These are phyloP conservation scores for Marasmius fiardii DNA, from an alignment of 1,284 basidiomycete species.

Conservation along the genomic window DNA sequence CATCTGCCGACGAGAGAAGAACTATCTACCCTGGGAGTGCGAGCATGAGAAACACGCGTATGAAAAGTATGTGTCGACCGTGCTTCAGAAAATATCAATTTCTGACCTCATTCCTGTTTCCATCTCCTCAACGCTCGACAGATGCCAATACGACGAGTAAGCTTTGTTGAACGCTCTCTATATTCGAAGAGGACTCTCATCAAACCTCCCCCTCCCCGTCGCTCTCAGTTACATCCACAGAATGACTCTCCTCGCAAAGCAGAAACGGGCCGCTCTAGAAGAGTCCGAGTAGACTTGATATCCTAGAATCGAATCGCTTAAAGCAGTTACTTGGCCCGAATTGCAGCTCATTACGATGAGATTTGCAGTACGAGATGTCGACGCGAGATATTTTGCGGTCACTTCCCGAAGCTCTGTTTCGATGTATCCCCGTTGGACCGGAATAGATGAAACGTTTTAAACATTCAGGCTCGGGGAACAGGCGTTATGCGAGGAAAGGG, in stretches of 20 bases:
- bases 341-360: neutral
- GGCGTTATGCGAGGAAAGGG: no score
- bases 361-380: neutral
- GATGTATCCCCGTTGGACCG: no score
- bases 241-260: conserved; percentile 77
- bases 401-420: neutral
- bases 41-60: conserved; percentile 76
- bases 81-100: neutral
- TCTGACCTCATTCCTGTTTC: neutral
- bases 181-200: neutral
- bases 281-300: conserved; percentile 27
- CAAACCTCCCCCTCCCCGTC: no score
- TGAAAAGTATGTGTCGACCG: conserved; percentile 56
- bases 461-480: no score
- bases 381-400: neutral
- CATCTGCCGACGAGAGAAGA: conserved; percentile 69
- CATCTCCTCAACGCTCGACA: conserved; percentile 32
- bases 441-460: no score
- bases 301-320: neutral
- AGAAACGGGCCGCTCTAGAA: conserved; percentile 64
- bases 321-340: neutral
- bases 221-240: conserved; percentile 71
- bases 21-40: conserved; percentile 82
- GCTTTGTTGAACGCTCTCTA: conserved; percentile 33
- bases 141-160: conserved; percentile 90